phyloP scores from a whole-genome alignment of 2,329 filamentous ascomycete species.

The Apiospora koreana region DNA sequence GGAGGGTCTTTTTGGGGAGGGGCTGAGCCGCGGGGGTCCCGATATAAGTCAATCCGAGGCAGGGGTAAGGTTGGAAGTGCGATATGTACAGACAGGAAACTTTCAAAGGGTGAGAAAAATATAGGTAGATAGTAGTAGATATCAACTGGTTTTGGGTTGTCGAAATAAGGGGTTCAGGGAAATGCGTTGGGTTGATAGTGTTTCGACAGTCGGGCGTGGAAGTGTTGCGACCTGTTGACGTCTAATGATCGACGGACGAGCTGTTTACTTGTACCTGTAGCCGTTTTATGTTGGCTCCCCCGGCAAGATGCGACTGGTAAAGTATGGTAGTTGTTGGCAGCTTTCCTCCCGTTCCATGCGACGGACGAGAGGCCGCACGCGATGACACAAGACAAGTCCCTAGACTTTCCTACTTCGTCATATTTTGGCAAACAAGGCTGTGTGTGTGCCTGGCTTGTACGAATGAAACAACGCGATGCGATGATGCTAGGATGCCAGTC shows the following conservation, averaged over 20 bases:
- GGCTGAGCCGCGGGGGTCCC: slow-evolving; percentile 7
- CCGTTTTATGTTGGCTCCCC: background rate
- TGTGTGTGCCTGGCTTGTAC: background rate
- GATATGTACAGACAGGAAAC: background rate
- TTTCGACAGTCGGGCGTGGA: background rate
- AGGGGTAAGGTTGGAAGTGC: background rate
- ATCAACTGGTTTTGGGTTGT: background rate
- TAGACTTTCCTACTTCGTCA: background rate
- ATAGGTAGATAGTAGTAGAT: too few species aligned
- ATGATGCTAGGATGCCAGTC: background rate
- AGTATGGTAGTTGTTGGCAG: background rate
- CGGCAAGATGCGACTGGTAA: background rate
- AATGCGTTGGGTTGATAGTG: background rate
- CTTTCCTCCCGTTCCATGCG: background rate
- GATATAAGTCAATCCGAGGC: background rate
- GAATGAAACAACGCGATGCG: background rate
- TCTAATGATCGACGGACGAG: background rate
- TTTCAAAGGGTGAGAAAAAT: too few species aligned
- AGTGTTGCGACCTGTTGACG: background rate
- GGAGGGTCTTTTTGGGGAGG: slow-evolving; percentile 1
- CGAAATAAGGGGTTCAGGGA: background rate
- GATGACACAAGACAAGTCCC: background rate
- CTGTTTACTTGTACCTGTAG: background rate
- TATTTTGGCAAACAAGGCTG: background rate
- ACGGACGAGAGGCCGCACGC: background rate